These are phyloP conservation scores for Fomitopsis pulvina DNA, from an alignment of 768 basidiomycete genomes.

Conservation along the genomic window DNA sequence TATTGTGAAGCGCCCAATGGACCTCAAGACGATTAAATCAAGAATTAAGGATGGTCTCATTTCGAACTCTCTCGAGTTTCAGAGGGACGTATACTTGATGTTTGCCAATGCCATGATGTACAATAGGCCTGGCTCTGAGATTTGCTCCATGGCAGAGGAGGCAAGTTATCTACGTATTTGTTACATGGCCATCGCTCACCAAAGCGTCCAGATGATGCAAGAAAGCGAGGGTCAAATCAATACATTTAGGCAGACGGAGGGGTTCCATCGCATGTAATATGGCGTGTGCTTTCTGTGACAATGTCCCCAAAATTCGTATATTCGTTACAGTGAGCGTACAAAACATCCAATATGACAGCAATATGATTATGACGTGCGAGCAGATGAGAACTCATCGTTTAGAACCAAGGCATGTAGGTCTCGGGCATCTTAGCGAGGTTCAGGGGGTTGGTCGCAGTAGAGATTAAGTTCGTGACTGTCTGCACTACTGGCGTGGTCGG, in stretches of 20 bases:
- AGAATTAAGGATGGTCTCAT: conserved; percentile 81
- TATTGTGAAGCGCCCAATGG: conserved; percentile 92
- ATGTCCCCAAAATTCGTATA: neutral
- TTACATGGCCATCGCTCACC: conserved; percentile 2
- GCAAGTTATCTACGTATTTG: conserved; percentile 37
- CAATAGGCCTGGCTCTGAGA: conserved; percentile 79
- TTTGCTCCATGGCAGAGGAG: conserved; percentile 88
- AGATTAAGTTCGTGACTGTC: conserved; percentile 77
- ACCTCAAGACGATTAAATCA: conserved; percentile 88
- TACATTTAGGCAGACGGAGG: conserved; percentile 72
- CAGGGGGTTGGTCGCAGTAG: conserved; percentile 79
- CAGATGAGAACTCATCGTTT: too few species aligned
- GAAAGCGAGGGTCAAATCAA: conserved; percentile 64
- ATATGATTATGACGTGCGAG: too few species aligned
- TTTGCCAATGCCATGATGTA: conserved; percentile 98
- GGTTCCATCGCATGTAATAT: conserved; percentile 29
- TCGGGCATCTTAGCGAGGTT: conserved; percentile 85
- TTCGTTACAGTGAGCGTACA: conserved; percentile 1
- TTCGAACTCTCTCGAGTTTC: conserved; percentile 76
- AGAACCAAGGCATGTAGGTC: conserved; percentile 84
- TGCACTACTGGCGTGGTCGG: conserved; percentile 58
- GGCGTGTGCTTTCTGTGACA: neutral
- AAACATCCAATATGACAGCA: neutral
- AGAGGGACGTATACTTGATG: conserved; percentile 87
- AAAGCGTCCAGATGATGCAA: conserved; percentile 56